These are phyloP conservation scores for Starmerella cellae DNA, from an alignment of 805 yeast species.

Conservation along the genomic window DNA sequence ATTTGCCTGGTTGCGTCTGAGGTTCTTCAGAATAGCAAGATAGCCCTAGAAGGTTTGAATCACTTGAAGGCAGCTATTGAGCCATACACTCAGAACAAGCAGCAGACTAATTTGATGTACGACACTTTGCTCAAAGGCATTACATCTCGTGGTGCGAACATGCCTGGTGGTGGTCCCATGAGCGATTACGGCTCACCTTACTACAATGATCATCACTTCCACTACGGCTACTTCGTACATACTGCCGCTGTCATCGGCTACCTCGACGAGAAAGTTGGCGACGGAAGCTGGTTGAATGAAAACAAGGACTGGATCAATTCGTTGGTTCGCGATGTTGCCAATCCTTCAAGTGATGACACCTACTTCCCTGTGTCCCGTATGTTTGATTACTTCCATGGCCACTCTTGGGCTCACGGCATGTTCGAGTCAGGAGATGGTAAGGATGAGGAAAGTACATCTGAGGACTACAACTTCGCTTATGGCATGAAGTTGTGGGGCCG, in stretches of 20 bases:
- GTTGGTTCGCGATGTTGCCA: slow-evolving; percentile 54
- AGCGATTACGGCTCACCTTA: slow-evolving; percentile 67
- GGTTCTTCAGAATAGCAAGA: slow-evolving; percentile 42
- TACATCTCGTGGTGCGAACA: slow-evolving; percentile 36
- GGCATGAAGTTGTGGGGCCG: slow-evolving; percentile 63
- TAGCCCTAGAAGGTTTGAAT: slow-evolving; percentile 41
- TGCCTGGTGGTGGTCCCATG: slow-evolving; percentile 32
- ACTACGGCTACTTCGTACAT: slow-evolving; percentile 70
- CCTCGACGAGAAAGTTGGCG: slow-evolving; percentile 42
- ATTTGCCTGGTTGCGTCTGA: slow-evolving; percentile 59
- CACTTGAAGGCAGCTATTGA: slow-evolving; percentile 54
- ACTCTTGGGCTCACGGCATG: slow-evolving; percentile 68
- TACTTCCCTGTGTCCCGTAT: slow-evolving; percentile 55
- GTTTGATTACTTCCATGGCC: slow-evolving; percentile 66
- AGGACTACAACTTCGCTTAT: slow-evolving; percentile 60
- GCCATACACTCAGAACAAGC: slow-evolving; percentile 56
- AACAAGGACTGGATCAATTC: slow-evolving; percentile 47
- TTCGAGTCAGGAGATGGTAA: slow-evolving; percentile 54
- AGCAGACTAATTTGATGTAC: slow-evolving; percentile 59
- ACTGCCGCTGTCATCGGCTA: slow-evolving; percentile 68
- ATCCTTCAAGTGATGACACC: slow-evolving; percentile 41
- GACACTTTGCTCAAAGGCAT: slow-evolving; percentile 48
- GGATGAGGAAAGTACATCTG: slow-evolving; percentile 60
- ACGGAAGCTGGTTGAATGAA: slow-evolving; percentile 35
- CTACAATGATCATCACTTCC: slow-evolving; percentile 81